A percentile compares a stretch with the other conserved stretches of the same genome.
Conservation (phyloP, 2,329 filamentous ascomycete species). For the Parascedosporium putredinis region DNA sequence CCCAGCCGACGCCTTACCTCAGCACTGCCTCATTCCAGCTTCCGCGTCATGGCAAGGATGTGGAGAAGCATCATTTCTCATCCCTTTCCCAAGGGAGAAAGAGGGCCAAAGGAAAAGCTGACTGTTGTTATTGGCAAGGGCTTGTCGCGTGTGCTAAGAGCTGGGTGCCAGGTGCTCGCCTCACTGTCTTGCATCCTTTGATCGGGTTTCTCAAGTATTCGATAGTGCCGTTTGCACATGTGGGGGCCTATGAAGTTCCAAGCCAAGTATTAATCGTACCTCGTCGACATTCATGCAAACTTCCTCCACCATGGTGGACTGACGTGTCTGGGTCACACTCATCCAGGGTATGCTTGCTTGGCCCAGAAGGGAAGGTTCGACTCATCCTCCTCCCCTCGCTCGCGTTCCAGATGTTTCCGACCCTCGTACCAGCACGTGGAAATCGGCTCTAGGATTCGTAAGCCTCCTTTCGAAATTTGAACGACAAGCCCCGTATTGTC, state of each 20-base stretch:
- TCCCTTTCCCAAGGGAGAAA: neutral
- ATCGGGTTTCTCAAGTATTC: neutral
- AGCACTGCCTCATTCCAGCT: too few relatives aligned
- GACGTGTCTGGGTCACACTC: neutral
- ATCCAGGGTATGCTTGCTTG: neutral
- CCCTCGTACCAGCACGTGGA: neutral
- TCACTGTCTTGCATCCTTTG: too few relatives aligned
- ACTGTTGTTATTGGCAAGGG: too few relatives aligned
- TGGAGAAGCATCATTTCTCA: too few relatives aligned
- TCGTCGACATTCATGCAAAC: neutral
- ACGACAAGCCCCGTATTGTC: too few relatives aligned
- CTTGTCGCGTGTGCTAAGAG: neutral
- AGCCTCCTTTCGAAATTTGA: neutral
- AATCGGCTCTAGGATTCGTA: neutral
- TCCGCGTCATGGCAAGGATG: too few relatives aligned
- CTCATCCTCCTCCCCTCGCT: neutral
- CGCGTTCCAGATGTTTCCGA: too few relatives aligned
- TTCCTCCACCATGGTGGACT: neutral
- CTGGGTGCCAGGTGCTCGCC: too few relatives aligned
- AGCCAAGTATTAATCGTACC: too few relatives aligned
- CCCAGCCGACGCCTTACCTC: too few relatives aligned
- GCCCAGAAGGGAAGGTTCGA: too few relatives aligned
- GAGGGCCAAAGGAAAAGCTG: neutral
- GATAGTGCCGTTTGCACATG: neutral
- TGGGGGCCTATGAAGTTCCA: neutral